A percentile compares a stretch with the other conserved stretches of the same genome.
phyloP scores from a whole-genome alignment of 768 basidiomycete species.

The Termitomyces sp. region DNA sequence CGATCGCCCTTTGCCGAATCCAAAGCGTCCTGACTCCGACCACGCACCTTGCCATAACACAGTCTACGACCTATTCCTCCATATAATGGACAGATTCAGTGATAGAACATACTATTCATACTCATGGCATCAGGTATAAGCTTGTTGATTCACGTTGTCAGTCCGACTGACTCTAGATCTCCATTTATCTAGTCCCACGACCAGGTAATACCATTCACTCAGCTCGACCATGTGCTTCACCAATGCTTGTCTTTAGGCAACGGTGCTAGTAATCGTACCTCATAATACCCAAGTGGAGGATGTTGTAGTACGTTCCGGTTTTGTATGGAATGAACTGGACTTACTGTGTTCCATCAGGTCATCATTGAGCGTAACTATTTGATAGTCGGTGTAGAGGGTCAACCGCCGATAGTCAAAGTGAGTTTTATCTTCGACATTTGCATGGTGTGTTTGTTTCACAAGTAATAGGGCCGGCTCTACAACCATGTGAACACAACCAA shows the following conservation, averaged over 20 bases:
- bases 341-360: conserved; percentile 39
- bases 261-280: conserved; percentile 70
- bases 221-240: conserved; percentile 6
- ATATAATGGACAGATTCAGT: conserved; percentile 34
- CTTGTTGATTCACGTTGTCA: conserved; percentile 12
- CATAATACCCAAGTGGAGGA: conserved; percentile 69
- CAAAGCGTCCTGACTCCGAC: conserved; percentile 2
- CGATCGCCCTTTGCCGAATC: not conserved
- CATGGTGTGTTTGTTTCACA: not conserved
- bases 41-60: not conserved
- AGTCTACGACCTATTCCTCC: conserved; percentile 4
- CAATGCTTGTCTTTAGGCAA: conserved; percentile 45
- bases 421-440: conserved; percentile 10
- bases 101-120: conserved; percentile 46
- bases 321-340: not conserved
- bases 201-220: conserved; percentile 47
- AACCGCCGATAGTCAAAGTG: conserved; percentile 71
- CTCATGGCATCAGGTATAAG: conserved; percentile 79
- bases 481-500: conserved; percentile 59
- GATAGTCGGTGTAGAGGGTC: conserved; percentile 68
- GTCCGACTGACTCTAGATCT: conserved; percentile 9
- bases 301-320: conserved; percentile 39
- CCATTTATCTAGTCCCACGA: conserved; percentile 67
- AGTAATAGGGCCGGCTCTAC: conserved; percentile 64
- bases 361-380: conserved; percentile 67